A percentile compares a stretch with the other conserved stretches of the same genome.
phyloP scores from a whole-genome alignment of 495 filamentous ascomycete genomes.

The Penicillium pancosmium region DNA sequence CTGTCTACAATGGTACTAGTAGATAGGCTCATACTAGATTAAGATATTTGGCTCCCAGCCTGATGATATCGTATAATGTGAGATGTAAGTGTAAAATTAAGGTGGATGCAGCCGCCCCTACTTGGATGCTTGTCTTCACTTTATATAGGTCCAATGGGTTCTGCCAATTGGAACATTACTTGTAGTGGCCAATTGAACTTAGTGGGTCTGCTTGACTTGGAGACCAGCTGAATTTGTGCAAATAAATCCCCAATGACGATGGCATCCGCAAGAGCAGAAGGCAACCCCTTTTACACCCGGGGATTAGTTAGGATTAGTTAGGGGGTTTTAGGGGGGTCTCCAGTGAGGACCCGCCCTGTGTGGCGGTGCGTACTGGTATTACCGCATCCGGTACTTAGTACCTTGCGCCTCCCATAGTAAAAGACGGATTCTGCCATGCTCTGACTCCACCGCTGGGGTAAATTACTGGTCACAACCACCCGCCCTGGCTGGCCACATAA shows the following conservation, averaged over 20 bases:
- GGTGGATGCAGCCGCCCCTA: too few relatives aligned
- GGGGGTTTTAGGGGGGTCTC: conserved; percentile 12
- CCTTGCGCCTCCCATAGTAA: not conserved
- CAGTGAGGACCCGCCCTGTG: conserved; percentile 21
- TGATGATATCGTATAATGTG: too few relatives aligned
- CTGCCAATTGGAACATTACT: not conserved
- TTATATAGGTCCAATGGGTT: not conserved
- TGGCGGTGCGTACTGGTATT: conserved; percentile 34
- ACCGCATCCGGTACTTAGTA: conserved; percentile 8
- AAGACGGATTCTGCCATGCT: conserved; percentile 9
- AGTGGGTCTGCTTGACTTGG: not conserved
- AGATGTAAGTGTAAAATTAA: too few relatives aligned
- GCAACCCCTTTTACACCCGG: conserved; percentile 26
- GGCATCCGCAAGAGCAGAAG: not conserved
- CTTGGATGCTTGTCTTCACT: too few relatives aligned
- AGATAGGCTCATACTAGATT: too few relatives aligned
- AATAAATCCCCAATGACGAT: too few relatives aligned
- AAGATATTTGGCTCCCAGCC: too few relatives aligned
- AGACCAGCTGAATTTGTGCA: too few relatives aligned
- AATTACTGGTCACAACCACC: conserved; percentile 18
- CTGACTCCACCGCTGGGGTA: conserved; percentile 19
- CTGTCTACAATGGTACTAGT: too few relatives aligned
- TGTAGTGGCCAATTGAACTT: not conserved
- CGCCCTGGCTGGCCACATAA: conserved; percentile 22
- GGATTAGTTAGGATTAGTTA: conserved; percentile 4